phyloP scores from a whole-genome alignment of 192 early-diverging fungal species.

The Coemansia sp. region DNA sequence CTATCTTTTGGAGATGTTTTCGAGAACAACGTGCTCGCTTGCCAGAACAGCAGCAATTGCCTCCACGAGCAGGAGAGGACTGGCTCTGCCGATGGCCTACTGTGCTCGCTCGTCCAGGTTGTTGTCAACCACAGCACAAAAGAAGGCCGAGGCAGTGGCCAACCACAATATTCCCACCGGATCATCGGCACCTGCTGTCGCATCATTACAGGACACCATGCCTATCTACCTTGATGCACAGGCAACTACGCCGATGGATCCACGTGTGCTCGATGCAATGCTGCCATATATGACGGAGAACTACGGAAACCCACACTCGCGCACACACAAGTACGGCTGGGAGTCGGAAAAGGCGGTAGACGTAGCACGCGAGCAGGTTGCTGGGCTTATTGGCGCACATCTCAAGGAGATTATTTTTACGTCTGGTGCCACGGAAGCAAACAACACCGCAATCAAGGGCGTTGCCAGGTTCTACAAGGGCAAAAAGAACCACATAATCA shows the following conservation, averaged over 20 bases:
- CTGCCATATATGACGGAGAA: constrained; percentile 88
- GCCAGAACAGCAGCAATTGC: not conserved
- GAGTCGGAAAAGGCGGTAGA: constrained; percentile 91
- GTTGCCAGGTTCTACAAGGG: constrained; percentile 92
- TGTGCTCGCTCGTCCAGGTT: constrained; percentile 11
- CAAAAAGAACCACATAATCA: constrained; percentile 95
- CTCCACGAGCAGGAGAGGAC: not conserved
- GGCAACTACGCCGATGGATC: constrained; percentile 92
- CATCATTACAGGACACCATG: constrained; percentile 23
- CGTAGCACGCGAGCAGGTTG: constrained; percentile 83
- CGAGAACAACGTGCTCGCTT: constrained; percentile 23
- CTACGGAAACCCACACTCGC: constrained; percentile 95
- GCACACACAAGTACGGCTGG: constrained; percentile 98
- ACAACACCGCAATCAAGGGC: constrained; percentile 93
- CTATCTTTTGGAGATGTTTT: constrained; percentile 16
- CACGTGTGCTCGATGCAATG: constrained; percentile 92
- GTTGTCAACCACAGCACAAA: constrained; percentile 31
- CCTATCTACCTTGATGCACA: constrained; percentile 96
- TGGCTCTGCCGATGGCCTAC: constrained; percentile 7
- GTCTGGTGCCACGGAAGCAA: constrained; percentile 94
- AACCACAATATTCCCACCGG: constrained; percentile 48
- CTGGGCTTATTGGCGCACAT: constrained; percentile 85
- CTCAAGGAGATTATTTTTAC: constrained; percentile 97
- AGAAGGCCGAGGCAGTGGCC: constrained; percentile 26
- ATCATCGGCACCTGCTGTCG: not conserved